Conservation (phyloP, 2,329 filamentous ascomycete species). For the Cladosporium sp. region DNA sequence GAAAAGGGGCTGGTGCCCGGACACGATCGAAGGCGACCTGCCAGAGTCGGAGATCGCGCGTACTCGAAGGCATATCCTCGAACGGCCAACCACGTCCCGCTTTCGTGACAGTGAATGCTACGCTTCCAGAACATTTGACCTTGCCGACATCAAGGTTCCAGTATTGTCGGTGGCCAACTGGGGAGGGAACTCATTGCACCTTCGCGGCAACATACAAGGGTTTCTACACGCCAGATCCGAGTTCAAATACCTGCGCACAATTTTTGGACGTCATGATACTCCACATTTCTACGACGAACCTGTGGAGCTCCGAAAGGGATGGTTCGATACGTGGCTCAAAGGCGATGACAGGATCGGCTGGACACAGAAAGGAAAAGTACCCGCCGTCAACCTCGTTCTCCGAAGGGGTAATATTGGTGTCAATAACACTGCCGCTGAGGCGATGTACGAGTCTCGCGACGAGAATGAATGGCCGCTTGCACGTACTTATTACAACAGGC, state of each 20-base stretch:
- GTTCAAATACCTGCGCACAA: conserved; percentile 64
- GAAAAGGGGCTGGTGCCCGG: conserved; percentile 39
- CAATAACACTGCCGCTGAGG: conserved; percentile 48
- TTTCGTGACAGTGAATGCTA: conserved; percentile 60
- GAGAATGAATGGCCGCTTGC: conserved; percentile 64
- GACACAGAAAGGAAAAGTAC: conserved; percentile 52
- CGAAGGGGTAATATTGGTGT: conserved; percentile 63
- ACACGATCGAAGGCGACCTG: conserved; percentile 55
- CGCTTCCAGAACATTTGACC: conserved; percentile 58
- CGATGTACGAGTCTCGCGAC: conserved; percentile 50
- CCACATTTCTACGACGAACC: conserved; percentile 68
- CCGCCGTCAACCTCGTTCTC: conserved; percentile 57
- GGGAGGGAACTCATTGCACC: conserved; percentile 65
- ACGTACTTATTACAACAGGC: conserved; percentile 59
- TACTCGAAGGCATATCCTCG: conserved; percentile 38
- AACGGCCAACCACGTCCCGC: conserved; percentile 43
- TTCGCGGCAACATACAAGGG: conserved; percentile 64
- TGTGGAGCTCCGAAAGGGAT: conserved; percentile 61
- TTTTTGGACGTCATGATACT: conserved; percentile 65
- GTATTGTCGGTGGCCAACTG: conserved; percentile 64
- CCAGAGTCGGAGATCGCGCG: conserved; percentile 46
- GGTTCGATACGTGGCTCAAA: conserved; percentile 67
- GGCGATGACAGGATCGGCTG: conserved; percentile 58
- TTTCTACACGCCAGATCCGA: conserved; percentile 59
- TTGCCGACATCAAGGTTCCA: conserved; percentile 63